Conservation (phyloP, 2,329 filamentous ascomycete species). For the Akanthomyces muscarius region DNA sequence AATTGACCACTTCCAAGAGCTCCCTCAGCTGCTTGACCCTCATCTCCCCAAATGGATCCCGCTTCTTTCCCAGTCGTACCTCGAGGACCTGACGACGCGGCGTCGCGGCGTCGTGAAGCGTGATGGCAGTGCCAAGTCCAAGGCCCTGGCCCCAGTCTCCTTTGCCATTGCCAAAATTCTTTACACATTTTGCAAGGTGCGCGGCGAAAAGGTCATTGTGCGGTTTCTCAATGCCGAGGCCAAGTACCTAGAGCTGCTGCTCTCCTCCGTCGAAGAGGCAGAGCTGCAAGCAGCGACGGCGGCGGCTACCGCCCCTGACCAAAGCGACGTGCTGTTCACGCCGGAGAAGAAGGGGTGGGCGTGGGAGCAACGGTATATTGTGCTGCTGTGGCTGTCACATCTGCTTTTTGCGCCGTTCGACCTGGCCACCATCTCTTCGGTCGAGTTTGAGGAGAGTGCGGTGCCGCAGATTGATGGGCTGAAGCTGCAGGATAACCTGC, state of each 20-base stretch:
- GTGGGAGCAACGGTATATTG: constrained; percentile 88
- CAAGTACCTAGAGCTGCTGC: constrained; percentile 73
- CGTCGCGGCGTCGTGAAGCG: constrained; percentile 22
- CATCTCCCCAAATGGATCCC: constrained; percentile 74
- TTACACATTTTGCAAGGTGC: constrained; percentile 90
- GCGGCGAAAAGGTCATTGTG: constrained; percentile 87
- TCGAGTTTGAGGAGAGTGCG: constrained; percentile 45
- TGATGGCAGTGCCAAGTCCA: constrained; percentile 28
- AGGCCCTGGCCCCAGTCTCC: constrained; percentile 53
- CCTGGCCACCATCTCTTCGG: constrained; percentile 74
- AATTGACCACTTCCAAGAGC: constrained; percentile 89
- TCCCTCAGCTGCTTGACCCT: constrained; percentile 87
- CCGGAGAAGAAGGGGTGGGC: constrained; percentile 40
- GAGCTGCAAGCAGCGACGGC: constrained; percentile 30
- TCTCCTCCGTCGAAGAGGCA: constrained; percentile 66
- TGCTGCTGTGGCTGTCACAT: constrained; percentile 83
- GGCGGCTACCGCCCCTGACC: constrained; percentile 12
- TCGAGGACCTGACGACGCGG: constrained; percentile 57
- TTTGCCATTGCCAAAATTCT: constrained; percentile 73
- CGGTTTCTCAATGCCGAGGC: constrained; percentile 90
- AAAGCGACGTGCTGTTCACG: constrained; percentile 10
- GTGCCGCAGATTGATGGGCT: constrained; percentile 45
- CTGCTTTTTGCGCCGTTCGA: constrained; percentile 86
- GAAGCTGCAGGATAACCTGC: constrained; percentile 55
- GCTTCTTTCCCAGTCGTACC: constrained; percentile 68